These are phyloP conservation scores for Trametes sp. DNA, from an alignment of 1,284 basidiomycete species.

Conservation along the genomic window DNA sequence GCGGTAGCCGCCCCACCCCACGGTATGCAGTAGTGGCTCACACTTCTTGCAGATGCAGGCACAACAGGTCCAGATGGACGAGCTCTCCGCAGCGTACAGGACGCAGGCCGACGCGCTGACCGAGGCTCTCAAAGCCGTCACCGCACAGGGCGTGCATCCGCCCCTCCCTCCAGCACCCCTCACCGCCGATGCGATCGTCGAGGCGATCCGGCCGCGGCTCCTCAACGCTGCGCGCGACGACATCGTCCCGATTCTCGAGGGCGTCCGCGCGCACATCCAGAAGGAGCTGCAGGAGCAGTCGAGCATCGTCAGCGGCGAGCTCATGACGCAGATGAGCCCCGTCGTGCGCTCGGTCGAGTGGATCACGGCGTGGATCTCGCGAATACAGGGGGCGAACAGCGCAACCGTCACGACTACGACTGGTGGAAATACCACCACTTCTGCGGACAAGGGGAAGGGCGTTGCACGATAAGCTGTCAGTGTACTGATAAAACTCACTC, in stretches of 20 bases:
- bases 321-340: conserved; percentile 49
- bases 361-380: conserved; percentile 37
- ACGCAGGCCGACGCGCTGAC: conserved; percentile 47
- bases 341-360: conserved; percentile 40
- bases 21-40: no score
- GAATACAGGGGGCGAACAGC: background rate
- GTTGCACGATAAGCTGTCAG: conserved; percentile 1
- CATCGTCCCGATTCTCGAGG: conserved; percentile 47
- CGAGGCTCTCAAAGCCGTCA: conserved; percentile 49
- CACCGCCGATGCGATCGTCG: conserved; percentile 51
- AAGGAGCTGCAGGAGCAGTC: conserved; percentile 47
- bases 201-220: conserved; percentile 50
- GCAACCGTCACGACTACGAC: background rate
- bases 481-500: no score
- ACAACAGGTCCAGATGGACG: conserved; percentile 27
- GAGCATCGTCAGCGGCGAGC: conserved; percentile 44
- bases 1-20: no score
- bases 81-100: conserved; percentile 20
- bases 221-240: conserved; percentile 47
- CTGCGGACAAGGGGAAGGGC: conserved; percentile 18
- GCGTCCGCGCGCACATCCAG: conserved; percentile 47
- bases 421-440: background rate
- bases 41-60: conserved; percentile 39
- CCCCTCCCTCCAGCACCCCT: conserved; percentile 40
- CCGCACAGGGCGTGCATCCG: conserved; percentile 40